Base-by-base conservation (phyloP, 176 grass and related monocot species). In the Zizania latifolia region DNA sequence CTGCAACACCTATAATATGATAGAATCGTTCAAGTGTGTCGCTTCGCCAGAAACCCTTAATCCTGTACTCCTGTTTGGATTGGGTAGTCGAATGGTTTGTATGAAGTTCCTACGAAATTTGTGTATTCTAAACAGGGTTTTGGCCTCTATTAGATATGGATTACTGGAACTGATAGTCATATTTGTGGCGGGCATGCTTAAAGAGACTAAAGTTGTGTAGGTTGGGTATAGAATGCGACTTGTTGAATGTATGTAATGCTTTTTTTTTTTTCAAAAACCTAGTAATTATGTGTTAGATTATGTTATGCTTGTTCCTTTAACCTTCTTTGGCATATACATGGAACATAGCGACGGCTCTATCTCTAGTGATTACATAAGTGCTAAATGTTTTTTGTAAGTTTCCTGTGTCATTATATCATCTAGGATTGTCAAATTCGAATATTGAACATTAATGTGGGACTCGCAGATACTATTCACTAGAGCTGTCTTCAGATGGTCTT, bases 381-480 rank as follows among this genome's bases (percentile, higher is more conserved):
- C 33, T 48, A 43, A 84, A 35, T 84, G 72, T 78, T 22, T 21
- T 16, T 33, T 78, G 51, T 73, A 81, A 81, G 81, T 71, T 38
- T 70, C 30, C 17, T 59, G 35, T 40, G 35, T 40, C 58, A 19
- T 74, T 80, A 54, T 80, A 44, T 80, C 32, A 71, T 78, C 53
- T 83, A 80, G 61, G 68, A 2, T 70, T 79, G 43, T 69, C 50
- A 77, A 81, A 40, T 81, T 75, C 60, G 38, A 89, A 76, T 92
- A 85, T 92, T 93, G 83, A 98, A 92, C 81, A 79, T 87, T 86
- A 89, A 90, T 92, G 76, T 89, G 81, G 81, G 76, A 87, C 87
- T 92, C 89, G 51, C 83, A 90, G 86, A 98, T 89, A 73, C 85
- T 72, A 94, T 85, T 76, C 58, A 62, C 81, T 91, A 87, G 86